Evolutionary conservation across 257 asterid genomes (phyloP).

Genomic region (Avicennia marina): DNA sequence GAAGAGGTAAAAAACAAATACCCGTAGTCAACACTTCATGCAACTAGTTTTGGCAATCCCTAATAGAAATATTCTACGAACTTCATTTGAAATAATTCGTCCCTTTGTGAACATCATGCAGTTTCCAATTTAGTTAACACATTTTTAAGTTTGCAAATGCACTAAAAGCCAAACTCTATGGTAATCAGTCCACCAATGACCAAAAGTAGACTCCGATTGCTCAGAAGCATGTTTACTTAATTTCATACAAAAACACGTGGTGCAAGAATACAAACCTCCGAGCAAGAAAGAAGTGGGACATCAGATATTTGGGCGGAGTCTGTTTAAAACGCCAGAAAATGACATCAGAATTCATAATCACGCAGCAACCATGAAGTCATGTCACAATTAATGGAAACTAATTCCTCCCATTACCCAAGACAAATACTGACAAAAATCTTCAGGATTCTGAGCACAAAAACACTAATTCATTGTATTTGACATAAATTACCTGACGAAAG

Average conservation of each 20-base stretch:
- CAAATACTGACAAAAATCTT: neutral
- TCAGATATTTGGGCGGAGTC: conserved; percentile 28
- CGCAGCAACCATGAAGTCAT: neutral
- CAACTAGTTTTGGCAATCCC: neutral
- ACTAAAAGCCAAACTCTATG: neutral
- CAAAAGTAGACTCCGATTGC: neutral
- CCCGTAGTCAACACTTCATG: neutral
- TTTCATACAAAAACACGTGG: neutral
- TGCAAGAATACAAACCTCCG: conserved; percentile 54
- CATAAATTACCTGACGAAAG: conserved; percentile 43
- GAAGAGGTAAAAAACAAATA: neutral
- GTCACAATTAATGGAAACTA: neutral
- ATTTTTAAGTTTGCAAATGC: neutral
- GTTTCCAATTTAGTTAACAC: neutral
- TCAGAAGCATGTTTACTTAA: neutral
- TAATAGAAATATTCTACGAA: neutral
- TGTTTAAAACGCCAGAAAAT: conserved; percentile 14
- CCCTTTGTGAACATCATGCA: neutral
- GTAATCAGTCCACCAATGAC: neutral
- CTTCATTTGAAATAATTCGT: neutral
- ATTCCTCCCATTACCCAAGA: neutral
- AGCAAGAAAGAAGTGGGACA: conserved; percentile 62
- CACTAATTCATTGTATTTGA: neutral
- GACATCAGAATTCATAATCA: conserved; percentile 11
- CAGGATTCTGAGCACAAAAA: neutral